Conservation (phyloP, 78 protist genomes). For the Guillardia theta region DNA sequence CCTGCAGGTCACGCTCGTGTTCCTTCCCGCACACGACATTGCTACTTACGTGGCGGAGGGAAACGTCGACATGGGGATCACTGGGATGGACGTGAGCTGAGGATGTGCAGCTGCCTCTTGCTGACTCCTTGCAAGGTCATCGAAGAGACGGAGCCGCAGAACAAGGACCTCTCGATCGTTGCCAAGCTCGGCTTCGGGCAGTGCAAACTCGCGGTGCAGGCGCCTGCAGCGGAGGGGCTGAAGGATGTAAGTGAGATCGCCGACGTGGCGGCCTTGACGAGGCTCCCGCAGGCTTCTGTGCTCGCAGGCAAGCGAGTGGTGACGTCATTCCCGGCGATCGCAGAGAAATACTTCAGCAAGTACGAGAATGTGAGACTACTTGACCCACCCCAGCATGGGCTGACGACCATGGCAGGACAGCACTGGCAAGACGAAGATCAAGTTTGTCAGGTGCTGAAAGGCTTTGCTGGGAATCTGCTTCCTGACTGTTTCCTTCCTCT, state of each 20-base stretch:
- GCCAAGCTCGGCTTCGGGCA: background rate
- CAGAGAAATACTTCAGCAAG: background rate
- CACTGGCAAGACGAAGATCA: background rate
- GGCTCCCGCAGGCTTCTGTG: background rate
- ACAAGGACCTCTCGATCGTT: background rate
- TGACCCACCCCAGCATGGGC: no score
- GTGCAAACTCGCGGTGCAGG: constrained; percentile 14
- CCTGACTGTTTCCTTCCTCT: background rate
- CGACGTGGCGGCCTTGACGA: no score
- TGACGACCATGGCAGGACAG: no score
- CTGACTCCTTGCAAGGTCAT: background rate
- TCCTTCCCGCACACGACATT: constrained; percentile 13
- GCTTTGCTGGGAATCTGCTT: background rate
- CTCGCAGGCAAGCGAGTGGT: background rate
- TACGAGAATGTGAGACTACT: no score
- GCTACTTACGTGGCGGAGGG: constrained; percentile 16
- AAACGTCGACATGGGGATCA: constrained; percentile 30
- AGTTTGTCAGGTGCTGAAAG: background rate
- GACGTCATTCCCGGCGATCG: background rate
- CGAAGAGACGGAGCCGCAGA: constrained; percentile 1
- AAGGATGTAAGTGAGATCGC: background rate
- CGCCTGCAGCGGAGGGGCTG: background rate
- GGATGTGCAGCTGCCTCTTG: background rate
- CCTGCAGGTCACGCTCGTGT: background rate
- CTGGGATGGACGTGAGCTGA: background rate